Evolutionary conservation across 2,329 filamentous ascomycete genomes (phyloP), one percentile per base, ranked within the genome.

Genomic region (Thermochaetoides dissita): DNA sequence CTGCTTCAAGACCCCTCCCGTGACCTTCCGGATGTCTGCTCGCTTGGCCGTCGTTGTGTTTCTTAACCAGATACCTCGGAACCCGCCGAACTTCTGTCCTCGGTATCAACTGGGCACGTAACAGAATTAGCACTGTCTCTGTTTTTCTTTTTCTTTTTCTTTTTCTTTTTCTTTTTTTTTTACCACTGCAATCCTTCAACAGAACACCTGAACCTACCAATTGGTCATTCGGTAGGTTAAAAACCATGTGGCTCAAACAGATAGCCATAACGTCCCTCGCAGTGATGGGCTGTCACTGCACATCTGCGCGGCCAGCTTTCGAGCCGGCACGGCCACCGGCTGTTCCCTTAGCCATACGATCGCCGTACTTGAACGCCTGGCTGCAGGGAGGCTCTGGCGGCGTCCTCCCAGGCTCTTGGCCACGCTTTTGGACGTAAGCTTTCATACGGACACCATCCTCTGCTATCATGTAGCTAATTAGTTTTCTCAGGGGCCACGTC

Each of bases 341-440:
- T 2, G 55, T 61, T 10, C 83, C 84, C 9, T 60, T 89, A 31
- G 81, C 81, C 36, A 83, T 88, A 36, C 77, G 75, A 47, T 81
- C 77, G 8, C 84, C 84, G 0, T 89, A 88, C 51, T 61, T 88
- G 10, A 85, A 74, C 55, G 73, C 76, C 10, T 85, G 81, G 79
- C 66, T 81, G 35, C 62, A 72, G 44, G 76, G 70, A 8, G 78
- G 77, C 1, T 72, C 64, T 29, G 76, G 77, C 31, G 79, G 79
- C 1, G 72, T 80, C 45, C 66, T 87, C 30, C 72, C 81, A 0
- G 80, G 81, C 2, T 60, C 76, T 54, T 87, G 79, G 79, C 72
- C 80, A 1, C 66, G 63, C 1, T 83, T 83, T 51, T 86, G 79
- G 75, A 66, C 67, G 79, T 80, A 59, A 59, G 72, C 65, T n/a